Evolutionary conservation across 2,329 filamentous ascomycete species (phyloP), one percentile per base, ranked within the genome.

Genomic region (Cladophialophora bantiana): DNA sequence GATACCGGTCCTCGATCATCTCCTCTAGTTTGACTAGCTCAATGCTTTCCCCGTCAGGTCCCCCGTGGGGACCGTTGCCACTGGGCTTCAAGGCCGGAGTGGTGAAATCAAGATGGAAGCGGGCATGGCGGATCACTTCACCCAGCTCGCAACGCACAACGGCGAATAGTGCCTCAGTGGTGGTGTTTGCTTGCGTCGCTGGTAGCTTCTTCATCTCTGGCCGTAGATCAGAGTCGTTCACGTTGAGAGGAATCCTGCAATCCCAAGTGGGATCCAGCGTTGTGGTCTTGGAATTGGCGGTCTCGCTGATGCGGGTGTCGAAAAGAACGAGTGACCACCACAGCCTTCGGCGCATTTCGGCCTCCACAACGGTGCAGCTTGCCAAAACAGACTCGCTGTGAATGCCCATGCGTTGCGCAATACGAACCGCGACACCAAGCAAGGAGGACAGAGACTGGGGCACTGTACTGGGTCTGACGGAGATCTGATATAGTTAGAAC

Each of bases 381-480:
- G 82, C 75, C 3, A 73, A 72, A 26, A 77, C 77, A 0, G 79
- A 79, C 70, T 85, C 83, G n/a, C 81, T 81, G 0, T 77, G 76
- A 4, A 76, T 65, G 5, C 76, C 75, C 68, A 77, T 73, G 13
- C 70, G 69, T 42, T 73, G 70, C 1, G 79, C 78, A 40, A 81
- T 76, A n/a, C 80, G 78, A 55, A 80, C 71, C 45, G 79, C 74
- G 35, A 81, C 62, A 7, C 78, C 75, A 38, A 74, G 75, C 78
- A 82, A 76, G 3, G 80, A 77, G 77, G 79, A 80, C 5, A 80
- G 77, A 65, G 80, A 80, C 38, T 77, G 79, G 38, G 78, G 35
- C 34, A 68, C 79, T 77, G 86, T 85, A 52, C 82, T 84, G 71
- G 84, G 84, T 55, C 85, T 82, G 56, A 88, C 79, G 15, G 84